Evolutionary conservation across 2,329 filamentous ascomycete genomes (phyloP), one percentile per base, ranked within the genome.

Genomic region (Cercospora citrullina): DNA sequence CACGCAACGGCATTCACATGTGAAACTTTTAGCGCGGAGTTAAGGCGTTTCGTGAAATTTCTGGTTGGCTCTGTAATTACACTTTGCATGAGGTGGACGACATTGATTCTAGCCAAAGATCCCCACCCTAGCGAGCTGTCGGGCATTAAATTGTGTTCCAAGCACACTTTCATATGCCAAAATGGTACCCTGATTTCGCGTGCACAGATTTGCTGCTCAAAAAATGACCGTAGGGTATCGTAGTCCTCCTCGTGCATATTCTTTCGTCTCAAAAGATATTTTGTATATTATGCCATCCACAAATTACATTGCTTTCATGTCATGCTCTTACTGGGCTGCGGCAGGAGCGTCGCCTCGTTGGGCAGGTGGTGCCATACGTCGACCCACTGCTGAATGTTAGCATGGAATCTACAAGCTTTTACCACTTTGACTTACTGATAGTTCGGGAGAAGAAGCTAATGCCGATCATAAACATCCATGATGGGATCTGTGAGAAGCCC

Each of bases 381-480:
- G 64, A 28, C 64, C 64, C 64, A 64, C 62, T 64, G 28, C 10
- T 26, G 30, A 39, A 42, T 30, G 23, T 64, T 59, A 64, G 62
- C 51, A 59, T 18, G n/a, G 9, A 7, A 45, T 12, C 4, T 21
- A 14, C 26, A 55, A 28, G 12, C 10, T 28, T 14, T 28, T 21
- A 1, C 18, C 10, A n/a, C 28, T 58, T 16, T 45, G 14, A 26
- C 62, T n/a, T 59, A 64, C 62, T 93, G 80, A 94, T 86, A 67
- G 84, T 86, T 77, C 91, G 86, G 84, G 89, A 92, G 71, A 90
- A 76, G 78, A 94, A 88, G 63, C 89, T 91, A 73, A 94, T 84
- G 60, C 87, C 77, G 73, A 94, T 84, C 91, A 94, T 94, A 76
- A 93, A 89, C 65, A 87, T 80, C 91, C 91, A 94, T 73, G 84